phyloP scores from a whole-genome alignment of 148 eudicot genomes.

The Chenopodium formosanum region DNA sequence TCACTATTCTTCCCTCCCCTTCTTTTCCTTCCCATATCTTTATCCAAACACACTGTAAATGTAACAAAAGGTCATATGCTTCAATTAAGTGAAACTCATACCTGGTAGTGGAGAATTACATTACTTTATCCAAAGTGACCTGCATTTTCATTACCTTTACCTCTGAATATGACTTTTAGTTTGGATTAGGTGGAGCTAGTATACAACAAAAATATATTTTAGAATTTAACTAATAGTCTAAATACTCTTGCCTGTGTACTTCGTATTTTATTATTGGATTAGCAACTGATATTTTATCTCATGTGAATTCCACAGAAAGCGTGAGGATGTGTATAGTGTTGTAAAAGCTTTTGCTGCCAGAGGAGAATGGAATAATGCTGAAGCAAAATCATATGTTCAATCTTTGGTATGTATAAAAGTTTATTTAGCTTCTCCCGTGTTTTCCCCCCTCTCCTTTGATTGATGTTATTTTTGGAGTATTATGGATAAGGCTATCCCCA shows the following conservation, averaged over 20 bases:
- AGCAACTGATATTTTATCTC: slow-evolving; percentile 16
- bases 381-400: slow-evolving; percentile 61
- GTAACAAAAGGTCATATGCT: background rate
- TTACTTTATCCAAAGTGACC: background rate
- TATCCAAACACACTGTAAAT: no score
- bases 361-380: slow-evolving; percentile 67
- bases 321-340: slow-evolving; percentile 82
- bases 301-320: slow-evolving; percentile 55
- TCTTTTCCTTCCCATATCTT: no score
- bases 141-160: background rate
- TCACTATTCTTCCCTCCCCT: no score
- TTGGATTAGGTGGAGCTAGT: background rate
- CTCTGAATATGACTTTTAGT: background rate
- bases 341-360: slow-evolving; percentile 73
- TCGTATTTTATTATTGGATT: background rate
- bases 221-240: background rate
- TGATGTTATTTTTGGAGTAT: background rate
- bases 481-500: background rate
- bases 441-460: background rate
- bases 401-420: slow-evolving; percentile 58
- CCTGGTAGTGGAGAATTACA: background rate
- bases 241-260: background rate
- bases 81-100: background rate
- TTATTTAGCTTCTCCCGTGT: background rate
- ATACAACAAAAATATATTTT: background rate